Evolutionary conservation across 176 grass and related monocot genomes (phyloP), one percentile per base, ranked within the genome.

Genomic region (Thinopyrum elongatum): DNA sequence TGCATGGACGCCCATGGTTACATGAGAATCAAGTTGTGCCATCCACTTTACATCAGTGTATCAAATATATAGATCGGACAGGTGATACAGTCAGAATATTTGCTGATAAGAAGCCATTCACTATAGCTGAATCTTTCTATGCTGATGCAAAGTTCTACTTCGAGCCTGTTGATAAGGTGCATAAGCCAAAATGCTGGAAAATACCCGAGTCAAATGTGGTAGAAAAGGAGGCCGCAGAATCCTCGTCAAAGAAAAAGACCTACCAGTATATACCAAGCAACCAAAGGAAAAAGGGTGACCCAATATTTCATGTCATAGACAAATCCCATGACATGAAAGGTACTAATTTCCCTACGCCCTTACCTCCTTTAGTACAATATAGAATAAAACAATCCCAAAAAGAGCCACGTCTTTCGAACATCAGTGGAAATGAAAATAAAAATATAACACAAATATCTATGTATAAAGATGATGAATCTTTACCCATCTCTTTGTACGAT

Each of bases 141-240:
- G 42, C 12, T 1, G 42, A 46, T 46, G 42, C 12, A 46, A 46
- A 82, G 6, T 53, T 69, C 10, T 82, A 82, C 8, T 34, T 82
- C 15, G 80, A 72, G 7, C 80, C 22, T 1, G 3, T 46, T 46
- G 42, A 46, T 46, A 83, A 83, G 30, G 47, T 76, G 19, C 8
- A 31, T 0, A 76, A 76, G 5, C n/a, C 27, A 53, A 76, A 76
- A 9, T 9, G 25, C 2, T 21, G 5, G 2, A 4, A 8, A 3
- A 1, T n/a, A n/a, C 3, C 2, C 5, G 10, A 73, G 22, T 17
- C 19, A 14, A n/a, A 16, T 4, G 2, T 31, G 1, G 3, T 4
- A 6, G 3, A 41, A 0, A 22, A 3, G 6, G n/a, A 34, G 10
- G 1, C 0, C 0, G 0, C 5, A 0, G 3, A 60, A 22, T 39